Percentiles rank a stretch among this genome's conserved stretches.
These are phyloP conservation scores for Peltaster fructicola DNA, from an alignment of 2,329 filamentous ascomycete species.

Conservation along the genomic window DNA sequence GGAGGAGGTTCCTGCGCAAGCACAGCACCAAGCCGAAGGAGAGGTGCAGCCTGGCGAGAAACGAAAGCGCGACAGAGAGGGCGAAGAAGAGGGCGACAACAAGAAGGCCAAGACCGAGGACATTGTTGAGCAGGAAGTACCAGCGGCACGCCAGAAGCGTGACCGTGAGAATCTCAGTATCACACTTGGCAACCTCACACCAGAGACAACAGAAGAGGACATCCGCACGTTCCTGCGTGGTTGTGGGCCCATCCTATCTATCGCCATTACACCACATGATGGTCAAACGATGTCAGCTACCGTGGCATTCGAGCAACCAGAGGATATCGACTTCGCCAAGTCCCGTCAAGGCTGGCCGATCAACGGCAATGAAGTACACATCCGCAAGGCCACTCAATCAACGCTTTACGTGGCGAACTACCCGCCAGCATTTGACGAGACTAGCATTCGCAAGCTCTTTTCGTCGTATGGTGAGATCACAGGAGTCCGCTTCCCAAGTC, in stretches of 20 bases:
- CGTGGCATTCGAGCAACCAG: constrained; percentile 66
- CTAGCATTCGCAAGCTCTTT: constrained; percentile 51
- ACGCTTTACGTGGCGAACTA: constrained; percentile 89
- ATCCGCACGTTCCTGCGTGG: constrained; percentile 82
- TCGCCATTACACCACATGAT: constrained; percentile 48
- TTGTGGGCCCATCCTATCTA: constrained; percentile 66
- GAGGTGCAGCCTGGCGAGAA: constrained; percentile 31
- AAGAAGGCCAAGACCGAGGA: constrained; percentile 48
- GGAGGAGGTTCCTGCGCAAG: constrained; percentile 17
- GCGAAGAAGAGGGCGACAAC: constrained; percentile 32
- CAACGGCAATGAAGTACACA: constrained; percentile 52
- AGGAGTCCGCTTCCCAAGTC: constrained; percentile 72
- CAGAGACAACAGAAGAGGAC: constrained; percentile 49
- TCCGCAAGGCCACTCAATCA: constrained; percentile 56
- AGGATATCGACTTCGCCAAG: constrained; percentile 67
- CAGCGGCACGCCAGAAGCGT: constrained; percentile 39
- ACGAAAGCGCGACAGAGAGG: constrained; percentile 52
- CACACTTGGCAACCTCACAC: constrained; percentile 60
- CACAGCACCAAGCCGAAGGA: constrained; percentile 10
- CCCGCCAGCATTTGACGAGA: constrained; percentile 56
- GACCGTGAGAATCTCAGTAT: constrained; percentile 84
- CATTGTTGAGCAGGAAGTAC: constrained; percentile 19
- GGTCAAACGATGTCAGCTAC: constrained; percentile 50
- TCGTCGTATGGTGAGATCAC: constrained; percentile 61
- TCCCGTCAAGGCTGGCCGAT: constrained; percentile 69